Base-by-base conservation (phyloP, 306 rosid genomes). In the Boehmeria nivea region DNA sequence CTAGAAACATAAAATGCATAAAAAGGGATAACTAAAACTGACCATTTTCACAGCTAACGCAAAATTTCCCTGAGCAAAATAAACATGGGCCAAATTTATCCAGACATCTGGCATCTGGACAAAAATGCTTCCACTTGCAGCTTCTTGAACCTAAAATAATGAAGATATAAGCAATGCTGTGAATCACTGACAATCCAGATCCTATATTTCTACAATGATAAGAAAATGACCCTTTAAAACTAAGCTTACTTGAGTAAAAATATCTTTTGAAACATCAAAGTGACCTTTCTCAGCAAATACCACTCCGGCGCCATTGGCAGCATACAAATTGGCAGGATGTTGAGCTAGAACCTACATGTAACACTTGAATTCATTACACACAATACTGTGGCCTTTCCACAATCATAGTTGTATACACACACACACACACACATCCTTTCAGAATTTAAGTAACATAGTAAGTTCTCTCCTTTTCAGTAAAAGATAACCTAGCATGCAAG, bases 91-190 rank as follows among this genome's bases (percentile, higher is more conserved):
- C 80, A 91, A 72, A 72, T 91, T 91, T 65, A 91, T 87, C 99
- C 99, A 87, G 70, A 91, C 99, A 66, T 91, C 99, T 34, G 99
- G 95, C 95, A 87, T 91, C 87, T 93, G 96, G 72, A 93, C 95
- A 79, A 93, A 87, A 73, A 93, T 85, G 75, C 78, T 85, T 33
- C 99, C 99, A 64, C 99, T 93, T 64, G 99, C 99, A 67, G 96
- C 99, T 93, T 93, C 99, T 83, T 87, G 99, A 71, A 93, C 99
- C 99, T 93, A 44, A 37, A 67, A 72, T 46, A 63, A 60, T 42
- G 52, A 28, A 64, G 20, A 76, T 18, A 60, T 38, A 63, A 77
- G 57, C 24, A 50, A 39, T 56, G 70, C 43, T 54, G 26, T 21
- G 50, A 44, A 18, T n/a, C 45, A 60, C 63, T 49, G 48, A 57